phyloP scores from a whole-genome alignment of 2,329 filamentous ascomycete genomes.

The Arthrobotrys musiformis region DNA sequence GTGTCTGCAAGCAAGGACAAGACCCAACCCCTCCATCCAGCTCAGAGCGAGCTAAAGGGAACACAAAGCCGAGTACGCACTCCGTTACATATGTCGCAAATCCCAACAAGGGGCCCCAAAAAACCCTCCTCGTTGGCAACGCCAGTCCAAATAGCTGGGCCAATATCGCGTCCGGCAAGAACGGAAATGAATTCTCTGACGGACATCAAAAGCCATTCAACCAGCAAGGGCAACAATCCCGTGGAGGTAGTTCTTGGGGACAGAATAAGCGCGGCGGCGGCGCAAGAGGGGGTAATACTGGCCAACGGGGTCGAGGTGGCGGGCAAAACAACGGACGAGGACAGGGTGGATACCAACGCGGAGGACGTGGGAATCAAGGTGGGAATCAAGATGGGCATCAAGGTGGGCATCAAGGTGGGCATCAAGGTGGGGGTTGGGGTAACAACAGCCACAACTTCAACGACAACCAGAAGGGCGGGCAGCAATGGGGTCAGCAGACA shows the following conservation, averaged over 20 bases:
- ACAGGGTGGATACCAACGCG: not conserved
- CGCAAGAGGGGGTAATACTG: not conserved
- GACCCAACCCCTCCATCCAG: conserved; percentile 18
- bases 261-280: conserved; percentile 8
- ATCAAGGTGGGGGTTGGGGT: not conserved
- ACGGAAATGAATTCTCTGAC: not conserved
- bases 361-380: conserved; percentile 3
- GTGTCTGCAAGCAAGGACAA: conserved; percentile 11
- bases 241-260: conserved; percentile 5
- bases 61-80: not conserved
- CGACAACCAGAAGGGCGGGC: not conserved
- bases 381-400: too few species aligned
- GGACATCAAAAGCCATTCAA: not conserved
- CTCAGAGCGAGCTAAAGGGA: not conserved
- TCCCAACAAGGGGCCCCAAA: not conserved
- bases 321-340: not conserved
- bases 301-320: not conserved
- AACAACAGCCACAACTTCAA: not conserved
- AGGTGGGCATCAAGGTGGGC: too few species aligned
- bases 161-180: not conserved
- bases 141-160: conserved; percentile 11
- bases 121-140: not conserved
- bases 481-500: not conserved
- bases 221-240: conserved; percentile 11
- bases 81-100: not conserved